phyloP scores from a whole-genome alignment of 495 filamentous ascomycete species.

The Tricharina praecox region DNA sequence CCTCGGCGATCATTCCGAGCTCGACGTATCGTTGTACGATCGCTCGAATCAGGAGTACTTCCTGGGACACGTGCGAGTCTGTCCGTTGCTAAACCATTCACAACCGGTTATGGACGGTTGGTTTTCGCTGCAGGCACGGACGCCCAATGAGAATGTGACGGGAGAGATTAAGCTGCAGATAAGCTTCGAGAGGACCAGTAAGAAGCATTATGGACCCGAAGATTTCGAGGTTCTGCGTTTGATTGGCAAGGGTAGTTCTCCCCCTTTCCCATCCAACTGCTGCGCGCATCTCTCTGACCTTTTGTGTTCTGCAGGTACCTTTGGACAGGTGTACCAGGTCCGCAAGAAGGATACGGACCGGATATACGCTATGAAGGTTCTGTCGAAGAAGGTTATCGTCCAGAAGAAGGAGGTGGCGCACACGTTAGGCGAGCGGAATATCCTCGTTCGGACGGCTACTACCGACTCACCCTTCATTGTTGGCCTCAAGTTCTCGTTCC shows the following conservation, averaged over 20 bases:
- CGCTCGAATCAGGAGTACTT: conserved; percentile 73
- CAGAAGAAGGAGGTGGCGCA: conserved; percentile 99
- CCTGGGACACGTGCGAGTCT: conserved; percentile 68
- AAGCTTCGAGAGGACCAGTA: conserved; percentile 72
- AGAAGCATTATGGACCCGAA: conserved; percentile 85
- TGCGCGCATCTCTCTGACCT: conserved; percentile 4
- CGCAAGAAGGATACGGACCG: conserved; percentile 90
- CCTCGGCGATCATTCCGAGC: conserved; percentile 73
- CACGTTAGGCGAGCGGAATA: conserved; percentile 92
- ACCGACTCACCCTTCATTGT: conserved; percentile 95
- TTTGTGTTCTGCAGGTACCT: conserved; percentile 40
- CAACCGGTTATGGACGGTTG: conserved; percentile 56
- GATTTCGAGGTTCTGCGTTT: conserved; percentile 92
- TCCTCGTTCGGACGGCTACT: conserved; percentile 87
- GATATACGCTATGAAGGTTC: conserved; percentile 97
- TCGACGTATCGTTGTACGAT: conserved; percentile 91
- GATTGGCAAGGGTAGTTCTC: conserved; percentile 62
- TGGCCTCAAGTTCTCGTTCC: conserved; percentile 95
- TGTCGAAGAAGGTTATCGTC: conserved; percentile 98
- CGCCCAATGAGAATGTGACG: conserved; percentile 48
- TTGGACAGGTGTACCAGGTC: conserved; percentile 99
- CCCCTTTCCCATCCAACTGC: too few relatives aligned
- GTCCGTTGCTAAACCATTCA: conserved; percentile 23
- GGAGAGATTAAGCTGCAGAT: conserved; percentile 86
- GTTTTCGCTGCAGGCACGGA: conserved; percentile 59